These are phyloP conservation scores for Suillus alpinus DNA, from an alignment of 768 basidiomycete genomes.

Conservation along the genomic window DNA sequence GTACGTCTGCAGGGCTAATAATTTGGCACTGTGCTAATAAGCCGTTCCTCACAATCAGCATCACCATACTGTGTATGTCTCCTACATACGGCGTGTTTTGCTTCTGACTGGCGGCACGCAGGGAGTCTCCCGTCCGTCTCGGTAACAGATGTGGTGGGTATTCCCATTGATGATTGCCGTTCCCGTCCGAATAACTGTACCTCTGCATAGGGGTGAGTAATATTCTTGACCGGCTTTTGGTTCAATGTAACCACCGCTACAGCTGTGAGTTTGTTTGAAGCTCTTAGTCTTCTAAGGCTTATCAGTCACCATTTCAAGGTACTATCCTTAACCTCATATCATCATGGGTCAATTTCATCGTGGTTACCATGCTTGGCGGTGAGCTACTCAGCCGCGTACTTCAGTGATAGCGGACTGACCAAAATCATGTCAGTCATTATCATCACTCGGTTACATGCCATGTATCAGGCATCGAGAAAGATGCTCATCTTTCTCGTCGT, in stretches of 20 bases:
- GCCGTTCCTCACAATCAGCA: too few species aligned
- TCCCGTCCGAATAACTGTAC: too few species aligned
- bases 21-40: too few species aligned
- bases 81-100: background rate
- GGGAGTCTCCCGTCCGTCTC: background rate
- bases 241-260: background rate
- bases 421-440: background rate
- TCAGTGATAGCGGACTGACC: background rate
- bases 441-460: background rate
- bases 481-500: background rate
- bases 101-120: background rate
- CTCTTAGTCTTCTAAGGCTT: background rate
- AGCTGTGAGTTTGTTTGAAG: background rate
- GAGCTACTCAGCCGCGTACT: background rate
- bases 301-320: background rate
- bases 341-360: background rate
- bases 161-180: background rate
- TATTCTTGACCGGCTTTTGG: background rate
- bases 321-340: background rate
- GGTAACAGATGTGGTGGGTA: background rate
- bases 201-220: background rate
- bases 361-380: background rate
- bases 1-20: too few species aligned
- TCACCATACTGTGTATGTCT: too few species aligned
- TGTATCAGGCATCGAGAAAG: background rate